A percentile compares a stretch with the other conserved stretches of the same genome.
These are phyloP conservation scores for Diplocarpon rosae DNA, from an alignment of 2,329 filamentous ascomycete species.

Conservation along the genomic window DNA sequence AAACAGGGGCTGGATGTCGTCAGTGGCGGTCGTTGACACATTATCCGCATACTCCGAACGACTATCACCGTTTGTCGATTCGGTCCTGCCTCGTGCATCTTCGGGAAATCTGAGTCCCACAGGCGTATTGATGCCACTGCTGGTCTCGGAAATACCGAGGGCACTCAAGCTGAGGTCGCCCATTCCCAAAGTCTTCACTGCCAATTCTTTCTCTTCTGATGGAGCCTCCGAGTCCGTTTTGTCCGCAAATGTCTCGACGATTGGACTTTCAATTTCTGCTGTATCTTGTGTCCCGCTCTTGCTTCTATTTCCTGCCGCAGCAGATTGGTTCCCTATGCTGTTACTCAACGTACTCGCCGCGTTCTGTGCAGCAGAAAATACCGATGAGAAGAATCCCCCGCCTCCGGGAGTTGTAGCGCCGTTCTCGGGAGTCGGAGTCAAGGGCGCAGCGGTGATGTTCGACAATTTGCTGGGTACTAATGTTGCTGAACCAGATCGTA, in stretches of 20 bases:
- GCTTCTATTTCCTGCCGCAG: slow-evolving; percentile 39
- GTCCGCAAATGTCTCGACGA: slow-evolving; percentile 26
- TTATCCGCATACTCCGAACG: slow-evolving; percentile 15
- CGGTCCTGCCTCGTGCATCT: slow-evolving; percentile 18
- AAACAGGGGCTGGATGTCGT: slow-evolving; percentile 19
- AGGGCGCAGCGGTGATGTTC: slow-evolving; percentile 56
- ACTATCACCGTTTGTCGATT: slow-evolving; percentile 19
- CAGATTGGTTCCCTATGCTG: slow-evolving; percentile 57
- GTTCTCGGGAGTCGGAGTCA: slow-evolving; percentile 66
- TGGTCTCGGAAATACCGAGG: slow-evolving; percentile 62
- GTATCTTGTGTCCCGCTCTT: slow-evolving; percentile 28
- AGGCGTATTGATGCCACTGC: slow-evolving; percentile 42
- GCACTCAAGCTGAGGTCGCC: slow-evolving; percentile 86
- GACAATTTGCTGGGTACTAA: slow-evolving; percentile 73
- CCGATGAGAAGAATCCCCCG: slow-evolving; percentile 81
- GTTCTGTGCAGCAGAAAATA: slow-evolving; percentile 88
- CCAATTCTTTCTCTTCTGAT: slow-evolving; percentile 52
- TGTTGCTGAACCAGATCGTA: slow-evolving; percentile 42
- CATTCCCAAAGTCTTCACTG: slow-evolving; percentile 78
- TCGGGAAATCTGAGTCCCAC: slow-evolving; percentile 45
- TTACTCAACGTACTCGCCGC: slow-evolving; percentile 67
- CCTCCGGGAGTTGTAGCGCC: slow-evolving; percentile 41
- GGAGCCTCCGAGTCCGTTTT: slow-evolving; percentile 24
- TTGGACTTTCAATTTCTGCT: slow-evolving; percentile 24
- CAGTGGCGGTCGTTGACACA: slow-evolving; percentile 12